These are phyloP conservation scores for Dendrobium nobile DNA, from an alignment of 106 monocot species.

Conservation along the genomic window DNA sequence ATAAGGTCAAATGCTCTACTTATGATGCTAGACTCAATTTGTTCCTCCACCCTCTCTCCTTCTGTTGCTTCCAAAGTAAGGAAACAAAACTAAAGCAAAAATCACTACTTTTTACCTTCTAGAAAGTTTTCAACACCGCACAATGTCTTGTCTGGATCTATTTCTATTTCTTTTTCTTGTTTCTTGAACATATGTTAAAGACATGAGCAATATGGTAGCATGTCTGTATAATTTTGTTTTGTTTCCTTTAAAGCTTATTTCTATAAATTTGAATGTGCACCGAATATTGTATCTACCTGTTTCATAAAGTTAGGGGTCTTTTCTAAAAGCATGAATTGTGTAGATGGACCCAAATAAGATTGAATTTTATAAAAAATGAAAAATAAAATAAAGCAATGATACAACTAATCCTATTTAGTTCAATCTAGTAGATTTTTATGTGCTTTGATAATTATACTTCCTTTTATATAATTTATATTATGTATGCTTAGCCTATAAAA, in stretches of 20 bases:
- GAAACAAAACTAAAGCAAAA: no score
- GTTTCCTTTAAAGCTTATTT: neutral
- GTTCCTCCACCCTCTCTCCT: no score
- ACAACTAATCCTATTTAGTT: neutral
- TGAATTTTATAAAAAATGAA: neutral
- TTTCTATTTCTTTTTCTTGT: neutral
- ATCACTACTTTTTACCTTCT: no score
- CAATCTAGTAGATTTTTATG: neutral
- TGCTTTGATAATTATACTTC: neutral
- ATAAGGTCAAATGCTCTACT: no score
- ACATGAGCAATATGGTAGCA: neutral
- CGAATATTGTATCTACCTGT: neutral
- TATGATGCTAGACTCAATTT: no score
- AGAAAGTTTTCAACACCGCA: no score
- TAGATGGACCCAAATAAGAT: neutral
- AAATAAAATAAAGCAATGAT: neutral
- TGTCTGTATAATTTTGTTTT: neutral
- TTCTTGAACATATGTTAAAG: neutral
- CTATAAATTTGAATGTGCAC: neutral
- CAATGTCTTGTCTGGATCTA: neutral
- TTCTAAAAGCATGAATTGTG: neutral
- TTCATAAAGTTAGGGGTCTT: neutral
- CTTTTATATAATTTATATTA: neutral
- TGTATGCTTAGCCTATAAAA: neutral
- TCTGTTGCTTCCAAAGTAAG: no score